Evolutionary conservation across 352 stramenopile species (phyloP).

Genomic region (Pythium rishiriense): DNA sequence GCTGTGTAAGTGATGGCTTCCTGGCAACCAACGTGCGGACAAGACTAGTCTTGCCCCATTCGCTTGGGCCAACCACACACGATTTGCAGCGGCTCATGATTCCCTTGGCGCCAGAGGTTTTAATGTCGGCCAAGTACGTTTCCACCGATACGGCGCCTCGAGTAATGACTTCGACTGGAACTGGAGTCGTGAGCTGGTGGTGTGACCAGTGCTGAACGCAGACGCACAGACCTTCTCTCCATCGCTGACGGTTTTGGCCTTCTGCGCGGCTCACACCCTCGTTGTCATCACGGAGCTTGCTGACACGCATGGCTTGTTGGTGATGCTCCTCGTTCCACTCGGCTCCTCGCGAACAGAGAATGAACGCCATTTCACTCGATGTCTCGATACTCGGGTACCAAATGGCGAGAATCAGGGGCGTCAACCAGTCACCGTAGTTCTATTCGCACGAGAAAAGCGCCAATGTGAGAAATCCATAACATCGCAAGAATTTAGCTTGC

Average conservation of each 20-base stretch:
- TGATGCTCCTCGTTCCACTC: slow-evolving; percentile 2
- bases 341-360: neutral
- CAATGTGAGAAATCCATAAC: neutral
- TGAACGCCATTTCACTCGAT: neutral
- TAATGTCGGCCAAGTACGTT: neutral
- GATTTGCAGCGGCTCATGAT: neutral
- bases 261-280: neutral
- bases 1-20: neutral
- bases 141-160: neutral
- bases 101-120: neutral
- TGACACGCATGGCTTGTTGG: neutral
- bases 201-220: neutral
- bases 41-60: slow-evolving; percentile 6
- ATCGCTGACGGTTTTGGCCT: neutral
- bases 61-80: slow-evolving; percentile 4
- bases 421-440: neutral
- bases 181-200: neutral
- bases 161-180: neutral
- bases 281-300: neutral
- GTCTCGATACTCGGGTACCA: neutral
- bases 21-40: neutral
- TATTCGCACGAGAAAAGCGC: too few species aligned
- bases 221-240: neutral
- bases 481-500: neutral
- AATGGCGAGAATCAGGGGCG: neutral